These are phyloP conservation scores for Prunus mongolica DNA, from an alignment of 306 rosid genomes.

Conservation along the genomic window DNA sequence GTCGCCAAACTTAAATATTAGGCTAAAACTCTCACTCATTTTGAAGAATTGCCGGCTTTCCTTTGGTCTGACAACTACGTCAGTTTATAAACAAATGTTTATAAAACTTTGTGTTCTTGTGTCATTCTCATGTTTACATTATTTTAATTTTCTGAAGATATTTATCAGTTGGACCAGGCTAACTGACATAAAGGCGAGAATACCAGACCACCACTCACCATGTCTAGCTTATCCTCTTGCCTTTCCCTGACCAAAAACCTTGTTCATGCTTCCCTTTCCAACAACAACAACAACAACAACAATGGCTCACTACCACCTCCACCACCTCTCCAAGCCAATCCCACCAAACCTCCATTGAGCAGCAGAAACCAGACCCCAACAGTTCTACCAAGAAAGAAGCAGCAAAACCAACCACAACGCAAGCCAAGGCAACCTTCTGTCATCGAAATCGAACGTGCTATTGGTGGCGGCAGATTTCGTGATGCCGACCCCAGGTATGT, in stretches of 20 bases:
- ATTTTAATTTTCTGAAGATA: background rate
- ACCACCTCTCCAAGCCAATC: constrained; percentile 14
- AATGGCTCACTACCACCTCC: constrained; percentile 9
- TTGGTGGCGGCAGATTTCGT: constrained; percentile 85
- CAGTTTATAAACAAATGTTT: too few relatives aligned
- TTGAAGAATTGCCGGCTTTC: too few relatives aligned
- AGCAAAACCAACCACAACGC: background rate
- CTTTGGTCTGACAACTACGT: too few relatives aligned
- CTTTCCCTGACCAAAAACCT: constrained; percentile 29
- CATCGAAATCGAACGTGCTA: constrained; percentile 60
- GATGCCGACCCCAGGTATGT: constrained; percentile 53
- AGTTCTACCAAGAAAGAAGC: constrained; percentile 12
- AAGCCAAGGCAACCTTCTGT: constrained; percentile 47
- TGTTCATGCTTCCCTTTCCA: constrained; percentile 34
- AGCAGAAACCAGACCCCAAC: constrained; percentile 6
- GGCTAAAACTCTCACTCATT: too few relatives aligned
- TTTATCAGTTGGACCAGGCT: background rate
- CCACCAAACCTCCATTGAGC: constrained; percentile 19
- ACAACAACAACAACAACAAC: background rate
- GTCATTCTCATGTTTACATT: background rate
- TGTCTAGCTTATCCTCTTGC: constrained; percentile 43
- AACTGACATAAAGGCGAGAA: background rate
- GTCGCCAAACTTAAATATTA: too few relatives aligned
- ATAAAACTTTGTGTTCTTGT: too few relatives aligned
- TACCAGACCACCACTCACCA: constrained; percentile 17